phyloP scores from a whole-genome alignment of 768 basidiomycete species.

The Suillus discolor region DNA sequence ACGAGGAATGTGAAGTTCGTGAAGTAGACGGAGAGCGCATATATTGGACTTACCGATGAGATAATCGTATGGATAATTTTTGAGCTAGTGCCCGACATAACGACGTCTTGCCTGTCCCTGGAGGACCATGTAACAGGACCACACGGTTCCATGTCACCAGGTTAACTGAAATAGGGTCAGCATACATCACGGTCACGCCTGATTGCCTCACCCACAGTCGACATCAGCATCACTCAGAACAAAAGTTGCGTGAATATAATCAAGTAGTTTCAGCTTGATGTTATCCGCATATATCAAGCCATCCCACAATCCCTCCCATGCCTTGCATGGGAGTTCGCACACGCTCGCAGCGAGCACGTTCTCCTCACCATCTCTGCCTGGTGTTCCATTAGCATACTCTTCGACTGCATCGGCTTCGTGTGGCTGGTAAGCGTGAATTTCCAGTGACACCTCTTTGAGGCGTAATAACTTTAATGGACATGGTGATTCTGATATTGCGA shows the following conservation, averaged over 20 bases:
- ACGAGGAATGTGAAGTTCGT: conserved; percentile 7
- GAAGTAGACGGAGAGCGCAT: conserved; percentile 3
- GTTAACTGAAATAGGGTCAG: conserved; percentile 57
- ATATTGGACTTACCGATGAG: conserved; percentile 60
- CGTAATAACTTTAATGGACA: conserved; percentile 58
- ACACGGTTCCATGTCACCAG: conserved; percentile 96
- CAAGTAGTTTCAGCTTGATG: conserved; percentile 85
- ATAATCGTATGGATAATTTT: conserved; percentile 89
- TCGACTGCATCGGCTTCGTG: conserved; percentile 66
- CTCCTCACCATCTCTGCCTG: conserved; percentile 58
- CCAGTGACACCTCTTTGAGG: conserved; percentile 61
- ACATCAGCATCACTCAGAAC: conserved; percentile 89
- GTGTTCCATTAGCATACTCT: conserved; percentile 68
- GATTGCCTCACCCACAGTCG: conserved; percentile 60
- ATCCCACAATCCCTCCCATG: conserved; percentile 93
- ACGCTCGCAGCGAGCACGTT: conserved; percentile 88
- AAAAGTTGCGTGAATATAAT: conserved; percentile 94
- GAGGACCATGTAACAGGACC: conserved; percentile 93
- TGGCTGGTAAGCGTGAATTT: conserved; percentile 90
- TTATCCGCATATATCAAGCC: conserved; percentile 83
- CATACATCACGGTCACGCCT: conserved; percentile 2
- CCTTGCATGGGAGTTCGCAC: conserved; percentile 81
- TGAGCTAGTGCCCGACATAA: conserved; percentile 94
- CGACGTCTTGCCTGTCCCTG: conserved; percentile 97
- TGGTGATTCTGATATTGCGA: conserved; percentile 70